These are phyloP conservation scores for Metschnikowia orientalis DNA, from an alignment of 805 yeast genomes.

Conservation along the genomic window DNA sequence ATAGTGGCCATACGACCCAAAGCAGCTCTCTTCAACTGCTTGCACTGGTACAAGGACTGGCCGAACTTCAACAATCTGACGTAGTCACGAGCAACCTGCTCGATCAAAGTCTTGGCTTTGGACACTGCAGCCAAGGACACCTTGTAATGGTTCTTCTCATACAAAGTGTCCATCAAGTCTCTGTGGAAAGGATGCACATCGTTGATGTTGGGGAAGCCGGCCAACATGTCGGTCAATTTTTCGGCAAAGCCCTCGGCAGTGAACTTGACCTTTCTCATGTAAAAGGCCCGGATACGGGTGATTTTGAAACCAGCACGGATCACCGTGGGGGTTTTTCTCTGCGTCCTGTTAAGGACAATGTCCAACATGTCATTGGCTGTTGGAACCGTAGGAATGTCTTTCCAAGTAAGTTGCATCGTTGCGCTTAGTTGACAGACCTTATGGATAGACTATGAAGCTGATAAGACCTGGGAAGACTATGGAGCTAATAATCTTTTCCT, in stretches of 20 bases:
- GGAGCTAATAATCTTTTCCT: conserved; percentile 1
- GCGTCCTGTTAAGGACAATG: conserved; percentile 94
- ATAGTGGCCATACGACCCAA: conserved; percentile 99
- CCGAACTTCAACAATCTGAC: conserved; percentile 92
- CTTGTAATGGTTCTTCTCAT: conserved; percentile 97
- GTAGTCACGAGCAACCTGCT: conserved; percentile 95
- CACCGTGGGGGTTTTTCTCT: conserved; percentile 98
- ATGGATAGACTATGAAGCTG: conserved; percentile 2
- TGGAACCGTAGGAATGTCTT: conserved; percentile 95
- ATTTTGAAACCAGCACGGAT: conserved; percentile 95
- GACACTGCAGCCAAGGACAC: conserved; percentile 93
- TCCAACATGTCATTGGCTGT: conserved; percentile 90
- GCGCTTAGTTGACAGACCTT: conserved; percentile 3
- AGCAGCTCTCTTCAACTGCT: conserved; percentile 97
- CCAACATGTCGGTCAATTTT: conserved; percentile 78
- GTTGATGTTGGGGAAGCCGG: conserved; percentile 92
- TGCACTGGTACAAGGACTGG: conserved; percentile 97
- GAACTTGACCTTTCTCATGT: conserved; percentile 95
- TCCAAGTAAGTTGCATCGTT: conserved; percentile 93
- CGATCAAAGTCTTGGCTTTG: conserved; percentile 88
- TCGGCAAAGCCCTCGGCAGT: conserved; percentile 96
- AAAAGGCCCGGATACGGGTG: conserved; percentile 92
- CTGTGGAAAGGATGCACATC: conserved; percentile 98
- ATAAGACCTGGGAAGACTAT: conserved; percentile 3
- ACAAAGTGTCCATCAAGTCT: conserved; percentile 95